phyloP scores from a whole-genome alignment of 495 filamentous ascomycete species.

The Evansstolkia leycettana region DNA sequence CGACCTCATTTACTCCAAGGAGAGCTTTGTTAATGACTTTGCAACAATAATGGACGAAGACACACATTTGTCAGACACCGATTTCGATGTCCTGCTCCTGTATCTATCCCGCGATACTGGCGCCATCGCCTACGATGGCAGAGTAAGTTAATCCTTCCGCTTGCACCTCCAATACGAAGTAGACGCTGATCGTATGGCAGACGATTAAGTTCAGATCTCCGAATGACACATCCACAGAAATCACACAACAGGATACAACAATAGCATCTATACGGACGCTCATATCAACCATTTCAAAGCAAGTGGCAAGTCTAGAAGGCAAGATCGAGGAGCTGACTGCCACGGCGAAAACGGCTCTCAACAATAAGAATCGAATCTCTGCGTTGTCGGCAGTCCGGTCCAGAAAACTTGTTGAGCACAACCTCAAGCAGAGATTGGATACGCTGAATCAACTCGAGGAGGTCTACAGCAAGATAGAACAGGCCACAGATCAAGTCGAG shows the following conservation, averaged over 20 bases:
- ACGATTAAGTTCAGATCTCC: conserved; percentile 62
- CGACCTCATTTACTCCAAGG: conserved; percentile 55
- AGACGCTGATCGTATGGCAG: conserved; percentile 17
- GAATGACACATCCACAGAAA: conserved; percentile 28
- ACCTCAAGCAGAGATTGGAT: conserved; percentile 52
- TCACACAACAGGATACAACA: conserved; percentile 65
- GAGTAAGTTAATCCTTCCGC: conserved; percentile 22
- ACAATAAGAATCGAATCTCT: conserved; percentile 53
- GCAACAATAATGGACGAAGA: conserved; percentile 35
- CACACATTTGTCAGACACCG: conserved; percentile 45
- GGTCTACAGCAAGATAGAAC: conserved; percentile 66
- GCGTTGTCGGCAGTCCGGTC: conserved; percentile 69
- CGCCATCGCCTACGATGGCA: conserved; percentile 51
- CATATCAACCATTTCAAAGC: conserved; percentile 46
- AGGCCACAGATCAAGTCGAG: conserved; percentile 71
- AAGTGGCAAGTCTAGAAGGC: conserved; percentile 47
- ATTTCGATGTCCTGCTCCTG: conserved; percentile 57
- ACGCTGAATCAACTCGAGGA: conserved; percentile 73
- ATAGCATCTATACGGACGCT: conserved; percentile 68
- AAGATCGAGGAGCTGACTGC: conserved; percentile 36
- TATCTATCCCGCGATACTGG: conserved; percentile 61
- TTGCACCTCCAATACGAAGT: not conserved
- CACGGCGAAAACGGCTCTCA: conserved; percentile 56
- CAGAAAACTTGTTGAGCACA: conserved; percentile 67
- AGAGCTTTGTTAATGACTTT: conserved; percentile 50